Base-by-base conservation (phyloP, 306 rosid genomes). In the Mucuna pruriens region DNA sequence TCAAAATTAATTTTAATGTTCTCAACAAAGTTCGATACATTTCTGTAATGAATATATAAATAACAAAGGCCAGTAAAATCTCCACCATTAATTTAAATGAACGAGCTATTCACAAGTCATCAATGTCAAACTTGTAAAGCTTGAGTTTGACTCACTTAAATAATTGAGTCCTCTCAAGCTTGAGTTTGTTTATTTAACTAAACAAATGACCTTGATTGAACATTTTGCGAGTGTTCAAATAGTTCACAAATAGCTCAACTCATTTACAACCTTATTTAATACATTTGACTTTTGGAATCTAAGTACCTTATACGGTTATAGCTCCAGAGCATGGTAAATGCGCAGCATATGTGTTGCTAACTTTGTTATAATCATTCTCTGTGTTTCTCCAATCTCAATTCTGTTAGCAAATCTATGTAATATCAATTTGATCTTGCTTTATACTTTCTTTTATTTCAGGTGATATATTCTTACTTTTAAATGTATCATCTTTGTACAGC, bases 361-460 rank as follows among this genome's bases (percentile, higher is more conserved):
- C 22, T 42, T 55, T 74, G 71, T 71, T 54, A 12, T 62, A 12
- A 51, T 22, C 26, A 9, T 38, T 58, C 71, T 45, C 17, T 51
- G 49, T 49, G 40, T 8, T 61, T 22, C 34, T 48, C 16, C 20
- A 54, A 23, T 15, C 46, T 54, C 31, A 60, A 4, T 70, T 75
- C 26, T 75, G 7, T 38, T n/a, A 17, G 55, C 23, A 64, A 54
- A 73, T 76, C 46, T 45, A 49, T 25, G 12, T 77, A 51, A 62
- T 65, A 19, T 68, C 61, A 36, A 61, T 22, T 16, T 71, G 49
- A 23, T 48, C 48, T 20, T 73, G 52, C 63, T 55, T 55, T 55
- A 64, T 33, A 17, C 55, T n/a, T 65, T 49, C 63, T 75, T 48
- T 73, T 34, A 29, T 75, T 79, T 83, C 54, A 71, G 51, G 65